Evolutionary conservation across 2,329 filamentous ascomycete genomes (phyloP).

Genomic region (Penicillium capsulatum): DNA sequence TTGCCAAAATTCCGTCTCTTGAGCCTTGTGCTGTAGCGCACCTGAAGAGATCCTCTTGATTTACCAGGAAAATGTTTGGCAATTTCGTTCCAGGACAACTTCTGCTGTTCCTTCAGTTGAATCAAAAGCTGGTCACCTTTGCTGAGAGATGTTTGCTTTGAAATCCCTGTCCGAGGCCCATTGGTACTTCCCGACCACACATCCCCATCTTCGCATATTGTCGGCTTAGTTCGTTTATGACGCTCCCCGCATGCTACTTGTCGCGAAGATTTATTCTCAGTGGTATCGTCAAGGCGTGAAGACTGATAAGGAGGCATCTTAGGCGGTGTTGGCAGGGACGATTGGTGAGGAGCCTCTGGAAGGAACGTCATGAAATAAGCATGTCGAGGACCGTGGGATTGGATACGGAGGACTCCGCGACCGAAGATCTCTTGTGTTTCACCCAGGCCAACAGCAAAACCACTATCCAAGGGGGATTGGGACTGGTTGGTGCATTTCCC

Average conservation of each 20-base stretch:
- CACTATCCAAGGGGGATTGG: neutral
- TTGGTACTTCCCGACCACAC: conserved; percentile 1
- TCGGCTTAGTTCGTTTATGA: too few relatives aligned
- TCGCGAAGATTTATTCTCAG: too few relatives aligned
- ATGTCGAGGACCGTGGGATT: conserved; percentile 8
- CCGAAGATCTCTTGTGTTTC: conserved; percentile 12
- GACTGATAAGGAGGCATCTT: conserved; percentile 3
- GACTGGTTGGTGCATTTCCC: conserved; percentile 1
- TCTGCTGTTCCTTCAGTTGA: conserved; percentile 6
- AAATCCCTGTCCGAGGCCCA: neutral
- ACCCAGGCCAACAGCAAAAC: neutral
- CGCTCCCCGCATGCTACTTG: too few relatives aligned
- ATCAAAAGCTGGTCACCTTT: too few relatives aligned
- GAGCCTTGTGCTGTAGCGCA: conserved; percentile 10
- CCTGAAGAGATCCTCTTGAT: conserved; percentile 9
- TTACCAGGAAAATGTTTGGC: conserved; percentile 10
- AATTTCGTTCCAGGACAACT: conserved; percentile 7
- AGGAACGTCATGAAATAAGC: conserved; percentile 12
- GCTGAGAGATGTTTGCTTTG: neutral
- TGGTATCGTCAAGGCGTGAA: neutral
- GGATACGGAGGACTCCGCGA: conserved; percentile 11
- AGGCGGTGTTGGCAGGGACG: neutral
- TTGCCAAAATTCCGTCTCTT: conserved; percentile 2
- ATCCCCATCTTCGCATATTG: too few relatives aligned
- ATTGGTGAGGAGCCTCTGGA: conserved; percentile 4